phyloP scores from a whole-genome alignment of 2,329 filamentous ascomycete genomes.

The Ascochyta rabiei region DNA sequence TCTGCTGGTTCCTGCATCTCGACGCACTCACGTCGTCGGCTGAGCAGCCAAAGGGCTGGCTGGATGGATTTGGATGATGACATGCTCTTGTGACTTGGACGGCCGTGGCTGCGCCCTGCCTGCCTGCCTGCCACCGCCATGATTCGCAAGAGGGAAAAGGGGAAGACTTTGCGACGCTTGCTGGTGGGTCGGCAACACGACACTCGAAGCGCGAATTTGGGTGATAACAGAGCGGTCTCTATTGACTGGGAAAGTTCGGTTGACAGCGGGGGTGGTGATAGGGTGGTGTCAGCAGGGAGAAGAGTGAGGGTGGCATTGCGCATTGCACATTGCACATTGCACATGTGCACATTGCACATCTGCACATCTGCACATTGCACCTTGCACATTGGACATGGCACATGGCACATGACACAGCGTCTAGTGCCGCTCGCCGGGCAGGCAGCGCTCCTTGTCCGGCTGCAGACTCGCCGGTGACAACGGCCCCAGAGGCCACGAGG shows the following conservation, averaged over 20 bases:
- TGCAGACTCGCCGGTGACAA: background rate
- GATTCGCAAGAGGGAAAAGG: conserved; percentile 12
- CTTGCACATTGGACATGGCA: too few relatives aligned
- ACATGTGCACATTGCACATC: background rate
- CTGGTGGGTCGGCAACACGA: conserved; percentile 8
- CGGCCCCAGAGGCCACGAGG: conserved; percentile 1
- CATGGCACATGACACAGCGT: background rate
- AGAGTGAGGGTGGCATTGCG: too few relatives aligned
- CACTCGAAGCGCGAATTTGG: conserved; percentile 11
- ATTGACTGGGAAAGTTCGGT: conserved; percentile 16
- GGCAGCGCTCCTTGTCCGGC: background rate
- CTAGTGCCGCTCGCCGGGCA: conserved; percentile 2
- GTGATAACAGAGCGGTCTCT: conserved; percentile 20
- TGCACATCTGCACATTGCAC: too few relatives aligned
- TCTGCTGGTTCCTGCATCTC: conserved; percentile 47
- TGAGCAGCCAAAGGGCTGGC: conserved; percentile 33
- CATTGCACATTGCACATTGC: too few relatives aligned
- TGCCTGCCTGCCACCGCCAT: background rate
- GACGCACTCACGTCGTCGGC: conserved; percentile 28
- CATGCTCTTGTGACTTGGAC: conserved; percentile 19
- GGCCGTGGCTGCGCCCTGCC: conserved; percentile 5
- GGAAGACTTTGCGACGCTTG: conserved; percentile 12
- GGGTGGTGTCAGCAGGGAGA: conserved; percentile 5
- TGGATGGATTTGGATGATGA: conserved; percentile 21
- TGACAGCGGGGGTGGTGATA: conserved; percentile 11